Conservation (phyloP, 1,284 basidiomycete genomes). For the Retiboletus flavoniger region DNA sequence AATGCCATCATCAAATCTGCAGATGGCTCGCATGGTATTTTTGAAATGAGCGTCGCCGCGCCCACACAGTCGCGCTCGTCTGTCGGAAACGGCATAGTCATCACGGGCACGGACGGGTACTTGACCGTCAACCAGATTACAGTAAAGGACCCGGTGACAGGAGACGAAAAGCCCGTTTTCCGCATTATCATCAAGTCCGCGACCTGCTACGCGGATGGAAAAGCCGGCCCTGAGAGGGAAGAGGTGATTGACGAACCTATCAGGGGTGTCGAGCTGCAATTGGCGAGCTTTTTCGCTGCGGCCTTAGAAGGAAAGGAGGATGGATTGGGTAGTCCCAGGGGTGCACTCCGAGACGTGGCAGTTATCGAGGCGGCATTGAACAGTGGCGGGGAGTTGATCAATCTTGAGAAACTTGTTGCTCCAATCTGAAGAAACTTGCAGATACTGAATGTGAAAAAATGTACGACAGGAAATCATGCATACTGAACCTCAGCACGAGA, state of each 20-base stretch:
- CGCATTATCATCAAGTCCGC: conserved; percentile 44
- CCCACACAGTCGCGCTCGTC: conserved; percentile 46
- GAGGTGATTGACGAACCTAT: conserved; percentile 49
- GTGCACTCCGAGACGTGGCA: conserved; percentile 69
- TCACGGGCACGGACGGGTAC: conserved; percentile 64
- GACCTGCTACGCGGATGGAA: conserved; percentile 43
- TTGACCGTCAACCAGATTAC: conserved; percentile 44
- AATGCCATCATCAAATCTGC: conserved; percentile 52
- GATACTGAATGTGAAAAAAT: background rate
- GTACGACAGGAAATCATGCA: background rate
- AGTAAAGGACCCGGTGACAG: conserved; percentile 26
- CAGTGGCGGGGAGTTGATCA: conserved; percentile 61
- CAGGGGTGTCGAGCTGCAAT: conserved; percentile 59
- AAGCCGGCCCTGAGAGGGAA: conserved; percentile 45
- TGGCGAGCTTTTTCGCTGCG: conserved; percentile 58
- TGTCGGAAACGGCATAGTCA: conserved; percentile 43
- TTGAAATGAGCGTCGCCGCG: conserved; percentile 57
- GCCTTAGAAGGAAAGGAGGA: conserved; percentile 45
- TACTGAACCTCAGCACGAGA: background rate
- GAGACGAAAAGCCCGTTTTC: conserved; percentile 24
- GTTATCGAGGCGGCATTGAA: conserved; percentile 76
- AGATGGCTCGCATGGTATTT: conserved; percentile 56
- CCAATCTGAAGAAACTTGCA: background rate
- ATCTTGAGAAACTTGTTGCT: conserved; percentile 48
- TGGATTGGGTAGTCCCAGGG: conserved; percentile 52